A percentile compares a stretch with the other conserved stretches of the same genome.
These are phyloP conservation scores for Bisporella sp. DNA, from an alignment of 2,329 filamentous ascomycete genomes.

Conservation along the genomic window DNA sequence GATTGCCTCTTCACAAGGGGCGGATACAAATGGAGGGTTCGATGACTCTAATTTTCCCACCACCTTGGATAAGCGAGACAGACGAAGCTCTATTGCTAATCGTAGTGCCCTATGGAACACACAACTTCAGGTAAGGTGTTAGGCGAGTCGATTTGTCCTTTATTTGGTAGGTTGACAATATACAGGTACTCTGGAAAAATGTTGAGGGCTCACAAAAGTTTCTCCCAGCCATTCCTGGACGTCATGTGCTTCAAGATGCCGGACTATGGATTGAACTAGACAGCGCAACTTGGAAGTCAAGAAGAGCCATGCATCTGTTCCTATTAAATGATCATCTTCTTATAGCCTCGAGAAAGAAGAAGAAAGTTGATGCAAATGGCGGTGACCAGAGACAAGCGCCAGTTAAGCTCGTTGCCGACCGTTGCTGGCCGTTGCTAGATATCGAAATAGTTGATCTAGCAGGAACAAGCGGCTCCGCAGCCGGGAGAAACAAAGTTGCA, in stretches of 20 bases:
- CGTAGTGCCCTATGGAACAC: constrained; percentile 61
- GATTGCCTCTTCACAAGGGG: constrained; percentile 47
- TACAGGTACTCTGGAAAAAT: constrained; percentile 79
- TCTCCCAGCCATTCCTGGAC: constrained; percentile 79
- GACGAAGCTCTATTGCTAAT: constrained; percentile 80
- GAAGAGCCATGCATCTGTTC: constrained; percentile 83
- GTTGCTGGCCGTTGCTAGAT: constrained; percentile 89
- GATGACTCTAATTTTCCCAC: constrained; percentile 45
- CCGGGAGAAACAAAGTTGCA: constrained; percentile 56
- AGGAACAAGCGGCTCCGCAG: constrained; percentile 51
- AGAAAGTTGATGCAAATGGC: constrained; percentile 62
- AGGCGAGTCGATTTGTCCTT: not conserved
- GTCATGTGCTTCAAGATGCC: constrained; percentile 90
- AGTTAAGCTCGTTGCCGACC: constrained; percentile 81
- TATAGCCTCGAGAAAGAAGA: constrained; percentile 87
- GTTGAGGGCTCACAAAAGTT: constrained; percentile 99
- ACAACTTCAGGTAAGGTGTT: constrained; percentile 43
- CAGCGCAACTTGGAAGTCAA: constrained; percentile 93
- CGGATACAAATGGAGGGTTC: constrained; percentile 41
- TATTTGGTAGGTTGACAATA: constrained; percentile 5
- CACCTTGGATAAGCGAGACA: constrained; percentile 62
- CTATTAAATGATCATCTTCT: constrained; percentile 91
- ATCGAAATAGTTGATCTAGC: constrained; percentile 89
- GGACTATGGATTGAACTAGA: constrained; percentile 94
- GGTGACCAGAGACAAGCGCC: constrained; percentile 41